phyloP scores from a whole-genome alignment of 2,329 filamentous ascomycete genomes.

The Pseudocercospora vitis region DNA sequence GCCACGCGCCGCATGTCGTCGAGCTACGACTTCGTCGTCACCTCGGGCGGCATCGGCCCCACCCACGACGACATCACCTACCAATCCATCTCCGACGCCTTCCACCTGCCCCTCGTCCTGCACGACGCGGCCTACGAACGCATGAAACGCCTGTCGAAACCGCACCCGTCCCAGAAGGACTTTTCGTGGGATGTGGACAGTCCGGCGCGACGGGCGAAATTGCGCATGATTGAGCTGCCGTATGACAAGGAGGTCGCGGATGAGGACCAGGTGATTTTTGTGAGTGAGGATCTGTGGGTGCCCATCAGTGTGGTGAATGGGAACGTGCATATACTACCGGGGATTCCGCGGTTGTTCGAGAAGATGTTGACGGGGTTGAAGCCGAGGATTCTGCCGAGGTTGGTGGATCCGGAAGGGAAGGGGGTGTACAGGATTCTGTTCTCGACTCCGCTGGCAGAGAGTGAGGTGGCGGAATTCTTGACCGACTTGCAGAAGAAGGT shows the following conservation, averaged over 20 bases:
- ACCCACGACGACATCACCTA: conserved; percentile 99
- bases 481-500: conserved; percentile 75
- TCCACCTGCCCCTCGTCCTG: conserved; percentile 71
- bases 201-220: conserved; percentile 72
- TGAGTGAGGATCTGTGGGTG: conserved; percentile 82
- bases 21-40: conserved; percentile 91
- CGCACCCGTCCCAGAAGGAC: conserved; percentile 65
- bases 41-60: conserved; percentile 91
- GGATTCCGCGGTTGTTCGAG: conserved; percentile 83
- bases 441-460: conserved; percentile 85
- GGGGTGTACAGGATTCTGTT: conserved; percentile 77
- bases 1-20: conserved; percentile 82
- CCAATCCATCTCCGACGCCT: conserved; percentile 87
- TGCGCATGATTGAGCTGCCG: conserved; percentile 88
- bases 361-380: conserved; percentile 74
- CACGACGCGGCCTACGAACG: conserved; percentile 74
- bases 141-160: conserved; percentile 80
- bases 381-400: conserved; percentile 65
- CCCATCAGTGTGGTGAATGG: conserved; percentile 85
- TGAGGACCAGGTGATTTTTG: conserved; percentile 74
- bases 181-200: conserved; percentile 86
- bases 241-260: conserved; percentile 63
- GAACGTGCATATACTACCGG: conserved; percentile 90
- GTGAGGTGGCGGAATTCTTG: conserved; percentile 77
- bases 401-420: conserved; percentile 78